A percentile compares a stretch with the other conserved stretches of the same genome.
These are phyloP conservation scores for Diutina catenulata DNA, from an alignment of 1,139 yeast species.

Conservation along the genomic window DNA sequence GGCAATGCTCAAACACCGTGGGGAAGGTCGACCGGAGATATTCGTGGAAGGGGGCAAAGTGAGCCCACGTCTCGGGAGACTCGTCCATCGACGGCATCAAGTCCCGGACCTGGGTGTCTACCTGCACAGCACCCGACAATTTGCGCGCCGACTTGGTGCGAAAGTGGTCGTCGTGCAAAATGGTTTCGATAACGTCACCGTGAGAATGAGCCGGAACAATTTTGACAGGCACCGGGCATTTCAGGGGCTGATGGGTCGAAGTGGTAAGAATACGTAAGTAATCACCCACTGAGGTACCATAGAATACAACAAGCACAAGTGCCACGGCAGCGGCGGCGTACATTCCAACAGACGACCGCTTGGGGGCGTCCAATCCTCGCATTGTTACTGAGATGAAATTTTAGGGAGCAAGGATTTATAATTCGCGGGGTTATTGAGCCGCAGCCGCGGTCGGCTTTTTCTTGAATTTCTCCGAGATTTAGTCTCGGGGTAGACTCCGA, in stretches of 20 bases:
- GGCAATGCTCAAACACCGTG: slow-evolving; percentile 32
- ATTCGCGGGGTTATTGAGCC: no score
- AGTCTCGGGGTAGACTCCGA: no score
- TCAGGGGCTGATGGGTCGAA: neutral
- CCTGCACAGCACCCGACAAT: neutral
- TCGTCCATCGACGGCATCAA: slow-evolving; percentile 36
- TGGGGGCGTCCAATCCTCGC: no score
- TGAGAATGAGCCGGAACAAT: slow-evolving; percentile 10
- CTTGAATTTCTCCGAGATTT: no score
- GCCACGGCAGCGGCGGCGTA: no score
- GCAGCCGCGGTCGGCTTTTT: no score
- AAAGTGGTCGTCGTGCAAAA: slow-evolving; percentile 8
- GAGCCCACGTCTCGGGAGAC: slow-evolving; percentile 18
- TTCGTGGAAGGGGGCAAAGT: slow-evolving; percentile 40
- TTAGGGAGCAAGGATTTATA: no score
- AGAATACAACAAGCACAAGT: no score
- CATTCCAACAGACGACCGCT: no score
- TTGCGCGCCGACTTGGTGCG: slow-evolving; percentile 6
- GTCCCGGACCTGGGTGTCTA: neutral
- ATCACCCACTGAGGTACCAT: no score
- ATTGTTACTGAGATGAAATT: no score
- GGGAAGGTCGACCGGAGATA: slow-evolving; percentile 53
- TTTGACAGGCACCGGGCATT: neutral
- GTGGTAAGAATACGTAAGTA: no score
- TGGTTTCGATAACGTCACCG: slow-evolving; percentile 8